A percentile compares a stretch with the other conserved stretches of the same genome.
Conservation (phyloP, 768 basidiomycete genomes). For the Mycena latifolia region DNA sequence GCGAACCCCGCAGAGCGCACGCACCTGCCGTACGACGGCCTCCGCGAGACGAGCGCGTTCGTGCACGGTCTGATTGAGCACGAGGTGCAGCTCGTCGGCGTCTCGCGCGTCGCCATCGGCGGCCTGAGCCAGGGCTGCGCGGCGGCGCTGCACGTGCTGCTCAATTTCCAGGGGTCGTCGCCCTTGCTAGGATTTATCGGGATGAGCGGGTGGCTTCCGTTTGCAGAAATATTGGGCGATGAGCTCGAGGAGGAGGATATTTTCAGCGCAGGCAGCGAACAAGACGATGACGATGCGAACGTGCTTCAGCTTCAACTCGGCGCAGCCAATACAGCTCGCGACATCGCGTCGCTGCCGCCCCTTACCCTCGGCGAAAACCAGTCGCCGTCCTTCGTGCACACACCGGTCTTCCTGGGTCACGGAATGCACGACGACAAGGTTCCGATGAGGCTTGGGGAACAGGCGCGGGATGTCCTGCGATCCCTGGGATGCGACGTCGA, state of each 20-base stretch:
- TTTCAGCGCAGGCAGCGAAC: conserved; percentile 3
- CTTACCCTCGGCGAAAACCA: not conserved
- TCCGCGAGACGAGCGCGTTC: conserved; percentile 12
- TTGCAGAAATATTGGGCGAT: conserved; percentile 13
- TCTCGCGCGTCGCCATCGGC: conserved; percentile 12
- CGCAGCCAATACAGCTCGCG: conserved; percentile 21
- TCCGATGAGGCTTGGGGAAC: conserved; percentile 5
- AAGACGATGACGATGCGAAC: not conserved
- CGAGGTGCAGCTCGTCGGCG: conserved; percentile 19
- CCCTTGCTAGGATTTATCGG: conserved; percentile 23
- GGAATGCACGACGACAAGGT: conserved; percentile 27
- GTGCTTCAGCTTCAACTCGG: not conserved
- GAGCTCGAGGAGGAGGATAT: not conserved
- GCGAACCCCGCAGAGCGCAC: not conserved
- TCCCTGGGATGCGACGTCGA: conserved; percentile 17
- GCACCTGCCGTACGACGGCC: conserved; percentile 21
- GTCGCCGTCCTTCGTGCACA: conserved; percentile 9
- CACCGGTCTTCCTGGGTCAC: conserved; percentile 26
- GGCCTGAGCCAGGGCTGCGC: conserved; percentile 31
- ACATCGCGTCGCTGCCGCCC: conserved; percentile 17
- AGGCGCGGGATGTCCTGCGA: conserved; percentile 23
- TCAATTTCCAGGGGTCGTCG: conserved; percentile 19
- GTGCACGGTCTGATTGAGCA: conserved; percentile 12
- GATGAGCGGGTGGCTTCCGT: conserved; percentile 29
- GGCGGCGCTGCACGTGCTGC: conserved; percentile 23